Evolutionary conservation across 2,329 filamentous ascomycete species (phyloP).

Genomic region (Exophiala calicioides): DNA sequence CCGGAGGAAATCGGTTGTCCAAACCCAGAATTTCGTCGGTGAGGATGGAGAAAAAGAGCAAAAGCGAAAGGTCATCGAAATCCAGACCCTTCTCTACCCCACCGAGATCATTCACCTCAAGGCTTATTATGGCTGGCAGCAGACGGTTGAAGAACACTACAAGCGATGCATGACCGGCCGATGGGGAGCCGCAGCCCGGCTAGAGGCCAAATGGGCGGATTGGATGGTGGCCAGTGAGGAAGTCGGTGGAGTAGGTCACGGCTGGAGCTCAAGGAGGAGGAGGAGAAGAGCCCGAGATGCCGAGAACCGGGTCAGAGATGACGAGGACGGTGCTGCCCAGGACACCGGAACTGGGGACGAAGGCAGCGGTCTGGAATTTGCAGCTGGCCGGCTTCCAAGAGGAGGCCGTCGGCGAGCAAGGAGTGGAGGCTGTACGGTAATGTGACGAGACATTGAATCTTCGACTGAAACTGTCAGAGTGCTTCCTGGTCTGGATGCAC

Average conservation of each 20-base stretch:
- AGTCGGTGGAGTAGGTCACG: constrained; percentile 62
- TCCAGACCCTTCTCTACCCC: constrained; percentile 58
- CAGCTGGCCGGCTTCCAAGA: constrained; percentile 15
- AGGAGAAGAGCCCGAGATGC: constrained; percentile 79
- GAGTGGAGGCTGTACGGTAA: constrained; percentile 64
- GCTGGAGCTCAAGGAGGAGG: constrained; percentile 65
- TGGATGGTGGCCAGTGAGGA: constrained; percentile 94
- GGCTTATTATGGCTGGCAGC: constrained; percentile 94
- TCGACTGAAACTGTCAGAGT: too few species aligned
- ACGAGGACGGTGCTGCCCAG: constrained; percentile 60
- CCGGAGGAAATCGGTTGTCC: constrained; percentile 28
- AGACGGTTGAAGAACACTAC: constrained; percentile 90
- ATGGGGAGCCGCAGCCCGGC: constrained; percentile 68
- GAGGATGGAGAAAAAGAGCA: constrained; percentile 22
- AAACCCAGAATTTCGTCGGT: constrained; percentile 12
- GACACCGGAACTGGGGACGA: constrained; percentile 33
- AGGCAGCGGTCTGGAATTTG: constrained; percentile 36
- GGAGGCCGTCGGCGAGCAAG: constrained; percentile 61
- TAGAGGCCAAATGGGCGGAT: constrained; percentile 89
- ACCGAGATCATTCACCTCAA: constrained; percentile 82
- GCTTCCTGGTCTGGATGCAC: too few species aligned
- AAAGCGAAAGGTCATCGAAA: constrained; percentile 25
- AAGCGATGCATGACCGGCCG: constrained; percentile 81
- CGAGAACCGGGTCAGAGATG: constrained; percentile 74
- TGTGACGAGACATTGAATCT: too few species aligned